A percentile compares a stretch with the other conserved stretches of the same genome.
These are phyloP conservation scores for Amphicarpaea edgeworthii DNA, from an alignment of 306 rosid species.

Conservation along the genomic window DNA sequence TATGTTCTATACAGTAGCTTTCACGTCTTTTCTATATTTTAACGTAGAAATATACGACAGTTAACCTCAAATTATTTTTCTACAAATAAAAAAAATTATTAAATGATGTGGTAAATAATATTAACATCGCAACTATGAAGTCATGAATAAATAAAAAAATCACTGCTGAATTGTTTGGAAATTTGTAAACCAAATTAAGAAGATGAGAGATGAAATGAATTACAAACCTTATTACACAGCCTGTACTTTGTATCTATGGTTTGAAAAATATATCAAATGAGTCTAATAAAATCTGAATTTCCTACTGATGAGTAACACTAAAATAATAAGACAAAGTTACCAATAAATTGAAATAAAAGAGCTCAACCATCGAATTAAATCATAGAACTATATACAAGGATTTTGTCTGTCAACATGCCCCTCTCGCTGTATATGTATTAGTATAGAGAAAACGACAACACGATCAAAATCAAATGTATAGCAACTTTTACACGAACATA, in stretches of 20 bases:
- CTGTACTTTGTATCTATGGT: not conserved
- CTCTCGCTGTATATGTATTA: not conserved
- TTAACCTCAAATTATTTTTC: too few relatives aligned
- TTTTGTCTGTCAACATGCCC: not conserved
- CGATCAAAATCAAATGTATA: not conserved
- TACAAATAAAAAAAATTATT: too few relatives aligned
- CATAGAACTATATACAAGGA: not conserved
- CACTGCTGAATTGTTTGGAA: not conserved
- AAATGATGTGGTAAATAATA: too few relatives aligned
- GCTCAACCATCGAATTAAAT: not conserved
- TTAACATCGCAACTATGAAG: too few relatives aligned
- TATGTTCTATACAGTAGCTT: too few relatives aligned
- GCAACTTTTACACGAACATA: not conserved
- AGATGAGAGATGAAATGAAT: not conserved
- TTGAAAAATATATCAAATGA: not conserved
- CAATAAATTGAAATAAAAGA: not conserved
- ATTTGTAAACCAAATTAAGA: not conserved
- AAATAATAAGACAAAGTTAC: not conserved
- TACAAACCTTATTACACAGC: not conserved
- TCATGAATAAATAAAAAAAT: too few relatives aligned
- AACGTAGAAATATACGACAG: too few relatives aligned
- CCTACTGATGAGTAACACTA: not conserved
- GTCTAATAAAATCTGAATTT: not conserved
- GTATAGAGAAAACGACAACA: not conserved
- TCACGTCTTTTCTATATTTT: too few relatives aligned